Evolutionary conservation across 2,329 filamentous ascomycete genomes (phyloP).

Genomic region (Capronia epimyces): DNA sequence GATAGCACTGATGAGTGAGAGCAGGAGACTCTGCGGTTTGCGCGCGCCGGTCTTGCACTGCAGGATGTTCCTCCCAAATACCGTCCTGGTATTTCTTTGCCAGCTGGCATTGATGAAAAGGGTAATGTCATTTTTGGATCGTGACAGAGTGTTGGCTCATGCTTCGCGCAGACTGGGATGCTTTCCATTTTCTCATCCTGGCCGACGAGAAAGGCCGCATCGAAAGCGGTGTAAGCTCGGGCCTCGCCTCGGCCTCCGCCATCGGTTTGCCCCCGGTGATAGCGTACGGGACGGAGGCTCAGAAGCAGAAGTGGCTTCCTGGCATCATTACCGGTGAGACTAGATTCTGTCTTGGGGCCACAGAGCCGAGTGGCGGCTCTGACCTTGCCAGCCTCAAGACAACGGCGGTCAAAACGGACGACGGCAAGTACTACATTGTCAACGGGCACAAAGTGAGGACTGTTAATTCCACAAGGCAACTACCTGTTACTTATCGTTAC

Average conservation of each 20-base stretch:
- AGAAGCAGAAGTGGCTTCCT: slow-evolving; percentile 62
- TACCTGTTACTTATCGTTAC: too few relatives aligned
- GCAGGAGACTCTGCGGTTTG: neutral
- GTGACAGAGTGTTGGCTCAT: too few relatives aligned
- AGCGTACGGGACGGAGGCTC: slow-evolving; percentile 56
- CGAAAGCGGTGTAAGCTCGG: neutral
- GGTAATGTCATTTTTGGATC: too few relatives aligned
- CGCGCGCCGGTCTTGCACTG: neutral
- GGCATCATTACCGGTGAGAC: slow-evolving; percentile 61
- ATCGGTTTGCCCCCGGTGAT: slow-evolving; percentile 63
- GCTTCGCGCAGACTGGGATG: too few relatives aligned
- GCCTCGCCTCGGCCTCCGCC: slow-evolving; percentile 40
- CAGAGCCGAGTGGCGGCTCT: slow-evolving; percentile 66
- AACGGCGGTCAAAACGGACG: slow-evolving; percentile 55
- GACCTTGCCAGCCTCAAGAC: slow-evolving; percentile 61
- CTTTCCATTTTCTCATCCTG: too few relatives aligned
- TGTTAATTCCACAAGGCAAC: neutral
- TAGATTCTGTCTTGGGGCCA: slow-evolving; percentile 68
- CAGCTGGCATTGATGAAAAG: too few relatives aligned
- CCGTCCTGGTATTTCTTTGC: too few relatives aligned
- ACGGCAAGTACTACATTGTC: slow-evolving; percentile 50
- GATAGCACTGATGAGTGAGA: neutral
- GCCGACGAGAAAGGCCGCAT: neutral
- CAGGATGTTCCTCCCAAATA: too few relatives aligned
- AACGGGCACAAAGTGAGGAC: slow-evolving; percentile 69